Percentiles rank a stretch among this genome's conserved stretches.
Conservation (phyloP, 1,284 basidiomycete genomes). For the Ceratobasidium theobromae region DNA sequence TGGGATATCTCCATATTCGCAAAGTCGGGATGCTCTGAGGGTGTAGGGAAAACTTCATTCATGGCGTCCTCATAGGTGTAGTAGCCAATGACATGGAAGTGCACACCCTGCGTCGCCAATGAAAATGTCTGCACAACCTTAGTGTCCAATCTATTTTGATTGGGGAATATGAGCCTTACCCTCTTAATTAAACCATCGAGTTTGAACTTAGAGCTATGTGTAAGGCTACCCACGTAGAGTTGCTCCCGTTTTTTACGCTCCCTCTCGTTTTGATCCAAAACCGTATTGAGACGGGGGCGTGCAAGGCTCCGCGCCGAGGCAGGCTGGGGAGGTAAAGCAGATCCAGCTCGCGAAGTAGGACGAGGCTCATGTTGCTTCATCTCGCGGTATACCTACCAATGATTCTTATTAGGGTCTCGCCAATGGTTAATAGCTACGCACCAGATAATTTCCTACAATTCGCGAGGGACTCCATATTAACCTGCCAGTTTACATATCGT, state of each 20-base stretch:
- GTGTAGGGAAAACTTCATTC: conserved; percentile 18
- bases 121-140: conserved; percentile 1
- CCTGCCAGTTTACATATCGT: not conserved
- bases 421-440: not conserved
- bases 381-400: conserved; percentile 19
- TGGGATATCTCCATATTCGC: conserved; percentile 1
- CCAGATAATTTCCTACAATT: conserved; percentile 27
- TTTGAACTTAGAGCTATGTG: conserved; percentile 17
- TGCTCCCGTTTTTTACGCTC: conserved; percentile 14
- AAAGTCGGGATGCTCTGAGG: conserved; percentile 17
- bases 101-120: conserved; percentile 14
- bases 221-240: conserved; percentile 26
- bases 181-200: conserved; percentile 20
- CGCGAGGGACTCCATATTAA: conserved; percentile 28
- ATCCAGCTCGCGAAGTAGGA: conserved; percentile 15
- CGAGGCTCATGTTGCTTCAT: conserved; percentile 27
- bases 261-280: conserved; percentile 1
- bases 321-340: conserved; percentile 4
- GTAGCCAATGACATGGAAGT: conserved; percentile 29
- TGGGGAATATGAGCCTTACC: not conserved
- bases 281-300: conserved; percentile 8
- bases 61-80: conserved; percentile 29
- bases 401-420: not conserved
- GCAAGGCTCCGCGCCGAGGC: conserved; percentile 18
- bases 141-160: not conserved